phyloP scores from a whole-genome alignment of 225 moss, liverwort and hornwort genomes.

The Bryum argenteum region DNA sequence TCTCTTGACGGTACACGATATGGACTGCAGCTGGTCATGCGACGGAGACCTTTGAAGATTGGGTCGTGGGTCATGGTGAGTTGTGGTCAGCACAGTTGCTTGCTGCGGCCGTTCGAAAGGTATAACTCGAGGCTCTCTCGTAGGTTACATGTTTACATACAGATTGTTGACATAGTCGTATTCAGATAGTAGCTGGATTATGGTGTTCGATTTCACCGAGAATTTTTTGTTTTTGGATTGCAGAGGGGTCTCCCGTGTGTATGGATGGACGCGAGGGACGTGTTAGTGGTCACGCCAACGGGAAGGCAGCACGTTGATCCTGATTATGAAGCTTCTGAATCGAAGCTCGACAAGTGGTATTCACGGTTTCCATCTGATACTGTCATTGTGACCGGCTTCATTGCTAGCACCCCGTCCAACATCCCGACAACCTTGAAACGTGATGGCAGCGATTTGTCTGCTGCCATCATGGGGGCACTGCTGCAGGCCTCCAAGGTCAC shows the following conservation, averaged over 20 bases:
- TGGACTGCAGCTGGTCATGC: constrained; percentile 85
- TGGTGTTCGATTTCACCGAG: background rate
- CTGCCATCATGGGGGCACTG: constrained; percentile 88
- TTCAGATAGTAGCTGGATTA: background rate
- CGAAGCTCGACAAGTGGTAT: constrained; percentile 83
- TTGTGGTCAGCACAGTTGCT: constrained; percentile 95
- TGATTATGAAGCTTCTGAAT: constrained; percentile 78
- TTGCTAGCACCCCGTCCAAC: constrained; percentile 82
- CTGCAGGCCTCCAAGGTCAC: constrained; percentile 79
- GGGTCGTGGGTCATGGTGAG: constrained; percentile 96
- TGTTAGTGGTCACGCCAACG: constrained; percentile 81
- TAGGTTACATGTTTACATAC: background rate
- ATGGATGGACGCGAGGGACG: constrained; percentile 99
- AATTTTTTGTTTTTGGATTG: constrained; percentile 23
- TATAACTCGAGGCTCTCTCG: constrained; percentile 31
- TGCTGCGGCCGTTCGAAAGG: constrained; percentile 92
- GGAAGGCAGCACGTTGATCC: constrained; percentile 84
- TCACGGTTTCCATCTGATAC: constrained; percentile 79
- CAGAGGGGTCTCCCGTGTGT: constrained; percentile 92
- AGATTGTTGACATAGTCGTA: background rate
- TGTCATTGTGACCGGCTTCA: constrained; percentile 88
- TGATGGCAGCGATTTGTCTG: constrained; percentile 98
- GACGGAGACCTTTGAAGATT: constrained; percentile 85
- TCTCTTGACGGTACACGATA: constrained; percentile 22
- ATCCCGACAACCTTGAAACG: constrained; percentile 95